Evolutionary conservation across 345 rosid species (phyloP), one percentile per base, ranked within the genome.

Genomic region (Arabis hirsuta): DNA sequence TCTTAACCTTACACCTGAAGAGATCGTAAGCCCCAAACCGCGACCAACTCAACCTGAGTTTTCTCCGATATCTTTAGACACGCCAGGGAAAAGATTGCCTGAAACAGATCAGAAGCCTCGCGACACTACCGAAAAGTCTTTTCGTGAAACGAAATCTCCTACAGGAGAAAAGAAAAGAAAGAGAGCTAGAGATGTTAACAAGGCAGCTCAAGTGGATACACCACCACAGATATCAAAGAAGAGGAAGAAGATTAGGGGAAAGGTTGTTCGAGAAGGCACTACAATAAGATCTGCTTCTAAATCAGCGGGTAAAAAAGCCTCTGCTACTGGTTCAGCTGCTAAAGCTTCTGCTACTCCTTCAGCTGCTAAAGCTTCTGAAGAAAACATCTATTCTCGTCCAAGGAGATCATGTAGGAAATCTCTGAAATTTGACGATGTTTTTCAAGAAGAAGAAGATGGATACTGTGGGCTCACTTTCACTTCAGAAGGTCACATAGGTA

Each of bases 171-270:
- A 51, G 55, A 44, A 31, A 31, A 4, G 53, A 2, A 71, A 71
- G 67, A 71, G 69, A 62, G 9, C 13, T 42, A 43, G 62, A 62
- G 34, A 41, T 5, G 67, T 51, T 12, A 61, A 72, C 12, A 46
- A 52, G 10, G 45, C 13, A 2, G 11, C 4, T n/a, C 38, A 45
- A 2, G 7, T 73, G 27, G 39, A 56, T 47, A 56, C 77, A 57
- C 77, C 77, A 0, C 26, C 7, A 7, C 78, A 70, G 62, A 85
- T 79, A 69, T 79, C 79, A 0, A 90, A 81, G 70, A 93, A 81
- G 71, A 79, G 84, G 62, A 93, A 76, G 71, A 93, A 90, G 81
- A 86, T 84, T 68, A 86, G 96, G 71, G 89, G 92, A 0, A 93
- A 85, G 79, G 93, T 93, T 39, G 80, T 82, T 36, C 70, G 32